phyloP scores from a whole-genome alignment of 2,329 filamentous ascomycete genomes.

The Exophiala sp. region DNA sequence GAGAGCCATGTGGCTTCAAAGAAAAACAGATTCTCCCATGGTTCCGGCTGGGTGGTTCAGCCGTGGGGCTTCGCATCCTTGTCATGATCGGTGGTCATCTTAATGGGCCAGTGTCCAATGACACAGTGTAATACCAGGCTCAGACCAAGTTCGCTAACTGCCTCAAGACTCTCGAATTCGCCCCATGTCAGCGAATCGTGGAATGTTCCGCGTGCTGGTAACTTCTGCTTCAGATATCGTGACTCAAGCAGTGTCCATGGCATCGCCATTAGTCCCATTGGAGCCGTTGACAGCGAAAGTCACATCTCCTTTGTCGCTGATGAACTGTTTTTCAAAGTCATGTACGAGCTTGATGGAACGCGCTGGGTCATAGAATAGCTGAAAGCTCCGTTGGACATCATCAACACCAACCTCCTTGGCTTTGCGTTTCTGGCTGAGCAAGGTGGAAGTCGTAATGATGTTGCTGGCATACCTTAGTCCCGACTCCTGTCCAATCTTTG shows the following conservation, averaged over 20 bases:
- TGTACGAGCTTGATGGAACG: constrained; percentile 87
- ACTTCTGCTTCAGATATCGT: background rate
- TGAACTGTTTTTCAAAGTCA: constrained; percentile 88
- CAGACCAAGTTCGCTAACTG: no score
- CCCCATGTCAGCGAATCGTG: background rate
- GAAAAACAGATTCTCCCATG: no score
- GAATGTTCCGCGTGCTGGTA: background rate
- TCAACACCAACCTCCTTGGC: constrained; percentile 78
- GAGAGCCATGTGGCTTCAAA: no score
- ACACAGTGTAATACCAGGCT: no score
- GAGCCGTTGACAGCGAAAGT: constrained; percentile 56
- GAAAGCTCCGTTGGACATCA: constrained; percentile 90
- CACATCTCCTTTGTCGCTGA: constrained; percentile 79
- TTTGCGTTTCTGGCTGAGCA: constrained; percentile 80
- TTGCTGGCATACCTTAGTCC: constrained; percentile 96
- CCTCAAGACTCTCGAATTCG: no score
- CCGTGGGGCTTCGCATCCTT: no score
- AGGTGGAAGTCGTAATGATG: constrained; percentile 88
- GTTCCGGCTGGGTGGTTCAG: no score
- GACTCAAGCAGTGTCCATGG: constrained; percentile 63
- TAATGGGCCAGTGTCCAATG: no score
- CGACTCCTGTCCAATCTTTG: constrained; percentile 91
- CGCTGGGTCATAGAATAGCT: constrained; percentile 85
- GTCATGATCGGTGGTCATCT: no score
- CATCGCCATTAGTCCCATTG: constrained; percentile 51